Evolutionary conservation across 345 rosid genomes (phyloP).

Genomic region (Raphanus raphanistrum): DNA sequence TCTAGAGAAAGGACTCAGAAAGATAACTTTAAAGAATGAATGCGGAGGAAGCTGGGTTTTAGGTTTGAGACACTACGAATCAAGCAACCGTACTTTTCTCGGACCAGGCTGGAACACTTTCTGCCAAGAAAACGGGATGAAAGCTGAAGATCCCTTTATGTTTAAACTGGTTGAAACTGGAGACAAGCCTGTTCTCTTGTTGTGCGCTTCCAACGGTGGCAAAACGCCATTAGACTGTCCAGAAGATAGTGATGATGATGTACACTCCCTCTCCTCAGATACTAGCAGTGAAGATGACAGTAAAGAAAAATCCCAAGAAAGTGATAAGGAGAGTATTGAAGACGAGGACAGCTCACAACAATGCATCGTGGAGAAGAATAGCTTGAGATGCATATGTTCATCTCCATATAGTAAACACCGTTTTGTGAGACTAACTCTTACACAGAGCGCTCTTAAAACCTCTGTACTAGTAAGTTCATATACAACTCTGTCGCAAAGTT

Average conservation of each 20-base stretch:
- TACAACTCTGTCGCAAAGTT: neutral
- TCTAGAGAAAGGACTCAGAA: conserved; percentile 9
- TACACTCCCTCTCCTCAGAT: neutral
- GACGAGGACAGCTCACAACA: neutral
- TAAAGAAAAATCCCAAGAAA: neutral
- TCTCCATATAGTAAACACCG: conserved; percentile 11
- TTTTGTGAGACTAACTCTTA: conserved; percentile 27
- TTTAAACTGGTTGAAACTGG: neutral
- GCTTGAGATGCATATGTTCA: conserved; percentile 20
- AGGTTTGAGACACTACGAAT: neutral
- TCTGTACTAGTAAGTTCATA: conserved; percentile 17
- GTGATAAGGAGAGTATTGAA: neutral
- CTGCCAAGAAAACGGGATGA: conserved; percentile 22
- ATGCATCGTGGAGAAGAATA: neutral
- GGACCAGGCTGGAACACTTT: conserved; percentile 32
- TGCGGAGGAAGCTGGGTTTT: conserved; percentile 15
- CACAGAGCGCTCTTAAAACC: neutral
- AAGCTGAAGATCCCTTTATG: conserved; percentile 13
- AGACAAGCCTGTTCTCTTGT: conserved; percentile 5
- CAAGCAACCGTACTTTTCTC: neutral
- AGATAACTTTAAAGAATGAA: conserved; percentile 23
- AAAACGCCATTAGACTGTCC: neutral
- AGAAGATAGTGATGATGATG: conserved; percentile 8
- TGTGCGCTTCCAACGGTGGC: neutral
- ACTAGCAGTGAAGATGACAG: conserved; percentile 10